phyloP scores from a whole-genome alignment of 768 basidiomycete genomes.

The Holtermanniella nyarrowii region DNA sequence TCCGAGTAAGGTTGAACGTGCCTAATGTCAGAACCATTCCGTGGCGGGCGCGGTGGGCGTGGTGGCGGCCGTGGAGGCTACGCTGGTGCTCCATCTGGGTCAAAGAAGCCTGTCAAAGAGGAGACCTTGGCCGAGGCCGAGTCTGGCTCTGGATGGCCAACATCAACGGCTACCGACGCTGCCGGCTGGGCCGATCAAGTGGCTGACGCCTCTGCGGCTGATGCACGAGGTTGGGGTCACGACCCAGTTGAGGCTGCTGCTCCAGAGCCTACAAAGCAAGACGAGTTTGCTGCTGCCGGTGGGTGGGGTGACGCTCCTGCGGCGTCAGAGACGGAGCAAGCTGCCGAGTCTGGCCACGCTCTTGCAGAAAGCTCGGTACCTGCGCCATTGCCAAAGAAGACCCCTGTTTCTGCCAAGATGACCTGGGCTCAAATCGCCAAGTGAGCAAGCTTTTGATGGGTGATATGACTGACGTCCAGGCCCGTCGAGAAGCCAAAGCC shows the following conservation, averaged over 20 bases:
- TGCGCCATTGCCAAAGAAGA: slow-evolving; percentile 6
- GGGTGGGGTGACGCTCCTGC: slow-evolving; percentile 40
- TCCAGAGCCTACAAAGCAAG: slow-evolving; percentile 21
- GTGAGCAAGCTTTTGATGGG: slow-evolving; percentile 18
- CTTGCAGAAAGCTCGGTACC: slow-evolving; percentile 7
- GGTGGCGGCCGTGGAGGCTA: slow-evolving; percentile 40
- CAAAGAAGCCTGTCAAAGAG: slow-evolving; percentile 1
- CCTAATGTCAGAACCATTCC: slow-evolving; percentile 16
- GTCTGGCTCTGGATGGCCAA: slow-evolving; percentile 13
- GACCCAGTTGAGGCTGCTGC: slow-evolving; percentile 4
- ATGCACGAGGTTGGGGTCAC: slow-evolving; percentile 14
- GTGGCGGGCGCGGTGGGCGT: slow-evolving; percentile 35
- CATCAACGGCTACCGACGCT: slow-evolving; percentile 29
- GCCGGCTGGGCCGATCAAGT: slow-evolving; percentile 36
- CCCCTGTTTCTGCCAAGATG: slow-evolving; percentile 31
- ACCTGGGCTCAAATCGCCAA: slow-evolving; percentile 44
- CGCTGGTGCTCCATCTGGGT: slow-evolving; percentile 16
- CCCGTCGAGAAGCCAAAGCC: slow-evolving; percentile 38
- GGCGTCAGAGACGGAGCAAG: slow-evolving; percentile 31
- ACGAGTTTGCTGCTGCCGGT: slow-evolving; percentile 34
- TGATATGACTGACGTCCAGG: slow-evolving; percentile 4
- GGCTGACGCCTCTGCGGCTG: slow-evolving; percentile 20
- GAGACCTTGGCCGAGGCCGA: not conserved
- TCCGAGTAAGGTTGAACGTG: not conserved
- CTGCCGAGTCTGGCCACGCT: slow-evolving; percentile 29